Evolutionary conservation across 805 yeast species (phyloP).

Genomic region (Jamesozyma hellenica): DNA sequence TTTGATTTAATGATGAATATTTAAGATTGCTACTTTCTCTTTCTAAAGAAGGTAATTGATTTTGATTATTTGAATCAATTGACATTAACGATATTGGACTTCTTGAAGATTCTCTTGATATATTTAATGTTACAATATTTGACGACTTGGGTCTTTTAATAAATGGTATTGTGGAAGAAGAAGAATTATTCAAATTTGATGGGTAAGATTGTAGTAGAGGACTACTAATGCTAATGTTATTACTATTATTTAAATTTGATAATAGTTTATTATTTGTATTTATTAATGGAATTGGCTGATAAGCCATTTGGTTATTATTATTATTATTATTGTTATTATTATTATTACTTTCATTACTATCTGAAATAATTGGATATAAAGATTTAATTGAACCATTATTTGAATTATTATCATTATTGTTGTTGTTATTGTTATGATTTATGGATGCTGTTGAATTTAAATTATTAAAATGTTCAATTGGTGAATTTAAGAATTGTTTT

Average conservation of each 20-base stretch:
- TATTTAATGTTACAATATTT: slow-evolving; percentile 27
- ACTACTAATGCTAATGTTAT: background rate
- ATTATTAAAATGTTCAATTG: slow-evolving; percentile 11
- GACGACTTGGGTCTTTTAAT: slow-evolving; percentile 26
- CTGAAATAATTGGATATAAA: slow-evolving; percentile 6
- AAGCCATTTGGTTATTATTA: slow-evolving; percentile 1
- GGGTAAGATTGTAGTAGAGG: slow-evolving; percentile 4
- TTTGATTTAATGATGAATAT: slow-evolving; percentile 6
- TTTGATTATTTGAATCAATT: background rate
- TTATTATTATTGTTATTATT: slow-evolving; percentile 4
- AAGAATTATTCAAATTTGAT: slow-evolving; percentile 3
- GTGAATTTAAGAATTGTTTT: slow-evolving; percentile 22
- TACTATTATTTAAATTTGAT: background rate
- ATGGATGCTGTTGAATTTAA: slow-evolving; percentile 6
- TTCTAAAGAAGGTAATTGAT: slow-evolving; percentile 1
- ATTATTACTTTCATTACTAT: slow-evolving; percentile 2
- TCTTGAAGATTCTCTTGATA: slow-evolving; percentile 27
- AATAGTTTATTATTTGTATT: background rate
- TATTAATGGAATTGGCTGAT: slow-evolving; percentile 10
- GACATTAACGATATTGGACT: slow-evolving; percentile 18
- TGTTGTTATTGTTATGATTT: background rate
- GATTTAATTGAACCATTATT: slow-evolving; percentile 1
- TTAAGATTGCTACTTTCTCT: slow-evolving; percentile 1
- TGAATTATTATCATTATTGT: background rate
- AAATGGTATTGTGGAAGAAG: slow-evolving; percentile 9